Evolutionary conservation across 2,329 filamentous ascomycete genomes (phyloP), one percentile per base, ranked within the genome.

Genomic region (Fusarium transvaalense): DNA sequence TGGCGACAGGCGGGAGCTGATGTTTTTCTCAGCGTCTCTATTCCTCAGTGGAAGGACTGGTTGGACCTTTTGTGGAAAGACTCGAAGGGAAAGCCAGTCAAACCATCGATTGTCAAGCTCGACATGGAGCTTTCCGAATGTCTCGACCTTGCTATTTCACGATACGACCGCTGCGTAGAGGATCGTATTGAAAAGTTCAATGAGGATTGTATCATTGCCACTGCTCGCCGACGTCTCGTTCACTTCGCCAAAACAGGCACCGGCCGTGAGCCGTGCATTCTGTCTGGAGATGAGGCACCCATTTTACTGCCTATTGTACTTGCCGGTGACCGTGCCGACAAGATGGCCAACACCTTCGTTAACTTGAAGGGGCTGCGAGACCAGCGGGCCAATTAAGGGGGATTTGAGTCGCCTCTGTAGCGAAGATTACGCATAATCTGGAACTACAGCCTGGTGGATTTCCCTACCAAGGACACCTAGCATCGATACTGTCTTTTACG

Each of bases 121-220:
- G 32, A 50, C 6, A 50, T 50, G 47, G 10, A 50, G 9, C 34
- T 50, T 38, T 27, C 9, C 32, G 19, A 50, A 25, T 56, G 53
- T 10, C 19, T 56, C 8, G 32, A 38, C 15, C 32, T 23, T 29
- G 42, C 53, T 19, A 56, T 56, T 5, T 23, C 25, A 10, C 43
- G 32, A 31, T 50, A 56, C n/a, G 43, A 50, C 14, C 53, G 42
- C 13, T 31, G n/a, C 4, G n/a, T 56, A 15, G 15, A 31, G 25
- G 32, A 50, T 7, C 53, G 42, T 10, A 27, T 56, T 31, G 38
- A 56, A 14, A 37, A 39, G 42, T 48, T 31, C 32, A 56, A 56
- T 14, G 52, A 56, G 19, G 32, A 47, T 21, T 29, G 25, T 8
- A 38, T 56, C 12, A n/a, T 56, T 17, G 32, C 42, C 3, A 38